These are phyloP conservation scores for Raphanus hybrid DNA, from an alignment of 441 rosid species.

Conservation along the genomic window DNA sequence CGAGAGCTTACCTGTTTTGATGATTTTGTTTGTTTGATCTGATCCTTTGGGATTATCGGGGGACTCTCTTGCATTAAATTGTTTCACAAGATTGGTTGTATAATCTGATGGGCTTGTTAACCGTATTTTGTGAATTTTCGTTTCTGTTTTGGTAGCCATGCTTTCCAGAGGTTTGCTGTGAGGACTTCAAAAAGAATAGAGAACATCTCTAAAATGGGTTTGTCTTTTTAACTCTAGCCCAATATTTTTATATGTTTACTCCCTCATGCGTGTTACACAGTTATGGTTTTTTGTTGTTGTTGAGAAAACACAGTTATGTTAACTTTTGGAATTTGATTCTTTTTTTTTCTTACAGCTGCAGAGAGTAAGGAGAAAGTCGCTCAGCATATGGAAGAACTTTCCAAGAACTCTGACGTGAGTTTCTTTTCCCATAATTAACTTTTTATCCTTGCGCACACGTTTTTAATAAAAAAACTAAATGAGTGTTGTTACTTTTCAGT, in stretches of 20 bases:
- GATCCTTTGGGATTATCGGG: background rate
- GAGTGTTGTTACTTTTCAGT: slow-evolving; percentile 39
- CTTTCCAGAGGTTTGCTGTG: slow-evolving; percentile 97
- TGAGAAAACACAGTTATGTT: background rate
- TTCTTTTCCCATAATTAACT: background rate
- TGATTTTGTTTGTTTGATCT: slow-evolving; percentile 13
- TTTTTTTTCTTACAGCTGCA: slow-evolving; percentile 52
- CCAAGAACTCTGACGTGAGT: slow-evolving; percentile 63
- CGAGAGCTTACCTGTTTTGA: background rate
- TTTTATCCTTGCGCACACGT: background rate
- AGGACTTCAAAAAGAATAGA: slow-evolving; percentile 86
- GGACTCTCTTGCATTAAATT: background rate
- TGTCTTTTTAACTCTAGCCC: background rate
- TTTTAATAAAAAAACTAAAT: background rate
- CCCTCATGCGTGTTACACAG: too few species aligned
- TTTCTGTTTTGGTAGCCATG: slow-evolving; percentile 53
- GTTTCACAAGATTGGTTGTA: background rate
- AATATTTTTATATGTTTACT: background rate
- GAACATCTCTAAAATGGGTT: slow-evolving; percentile 60
- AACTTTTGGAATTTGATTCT: background rate
- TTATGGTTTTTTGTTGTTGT: too few species aligned
- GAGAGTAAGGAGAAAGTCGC: slow-evolving; percentile 67
- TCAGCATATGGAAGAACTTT: slow-evolving; percentile 69
- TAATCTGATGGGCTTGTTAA: background rate
- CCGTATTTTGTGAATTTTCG: background rate